Base-by-base conservation (phyloP, 2,329 filamentous ascomycete genomes). In the Arthrobotrys sinensis region DNA sequence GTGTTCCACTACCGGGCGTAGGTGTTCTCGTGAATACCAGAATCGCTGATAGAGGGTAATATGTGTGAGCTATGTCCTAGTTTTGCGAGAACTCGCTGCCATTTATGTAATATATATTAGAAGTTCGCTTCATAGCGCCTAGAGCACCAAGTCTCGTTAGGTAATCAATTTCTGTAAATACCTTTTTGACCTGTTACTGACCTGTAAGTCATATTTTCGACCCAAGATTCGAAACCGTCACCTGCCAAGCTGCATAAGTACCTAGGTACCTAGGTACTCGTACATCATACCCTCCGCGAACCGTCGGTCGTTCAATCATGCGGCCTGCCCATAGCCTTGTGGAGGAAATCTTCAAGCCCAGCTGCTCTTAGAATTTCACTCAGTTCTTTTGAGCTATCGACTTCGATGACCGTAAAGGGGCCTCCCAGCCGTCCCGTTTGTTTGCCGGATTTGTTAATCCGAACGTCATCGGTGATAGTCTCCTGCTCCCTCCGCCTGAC, bases 381-480 rank as follows among this genome's bases (percentile, higher is more conserved):
- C 75, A 78, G 55, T 24, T 71, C 67, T 48, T 68, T 66, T 12
- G 75, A 78, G 28, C 14, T 72, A 7, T 78, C 75, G 16, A 78
- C 75, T 28, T 78, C 75, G 0, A 68, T 32, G 10, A 78, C 67
- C 11, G 65, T 69, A 21, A 40, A 72, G 14, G 75, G 53, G 16
- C 75, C 75, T 19, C n/a, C n/a, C 1, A 78, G 67, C 24, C 46
- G 43, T 46, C 53, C 57, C 53, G 53, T 28, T 36, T 32, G 21
- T 16, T 38, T n/a, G 19, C 36, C 8, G 14, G 36, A 43, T 40
- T 57, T 48, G 8, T 28, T 43, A n/a, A 43, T 19, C 46, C 40
- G n/a, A 12, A 28, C 24, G 34, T 10, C 21, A 57, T 52, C 55
- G 12, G 28, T 16, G 4, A 68, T 28, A 19, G 36, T 34, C 28